A percentile compares a stretch with the other conserved stretches of the same genome.
These are phyloP conservation scores for Pisolithus orientalis DNA, from an alignment of 768 basidiomycete species.

Conservation along the genomic window DNA sequence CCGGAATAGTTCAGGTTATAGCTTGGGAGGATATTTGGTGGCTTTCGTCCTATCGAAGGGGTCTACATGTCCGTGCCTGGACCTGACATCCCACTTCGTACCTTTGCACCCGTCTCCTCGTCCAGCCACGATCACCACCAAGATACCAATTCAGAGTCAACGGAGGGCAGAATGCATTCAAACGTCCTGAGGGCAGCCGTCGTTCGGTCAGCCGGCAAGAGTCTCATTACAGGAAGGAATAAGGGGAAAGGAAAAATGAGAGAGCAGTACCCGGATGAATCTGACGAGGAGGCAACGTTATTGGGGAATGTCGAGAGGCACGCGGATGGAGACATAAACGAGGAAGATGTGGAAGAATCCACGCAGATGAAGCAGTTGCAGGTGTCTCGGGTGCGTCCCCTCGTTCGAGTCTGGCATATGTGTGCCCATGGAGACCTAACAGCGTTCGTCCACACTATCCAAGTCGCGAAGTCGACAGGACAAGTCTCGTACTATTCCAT, in stretches of 20 bases:
- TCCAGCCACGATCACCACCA: conserved; percentile 24
- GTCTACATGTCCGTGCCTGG: conserved; percentile 34
- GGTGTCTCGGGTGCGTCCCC: conserved; percentile 10
- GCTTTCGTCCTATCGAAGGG: neutral
- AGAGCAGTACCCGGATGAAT: conserved; percentile 57
- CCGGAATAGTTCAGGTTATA: neutral
- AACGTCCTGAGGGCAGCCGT: conserved; percentile 29
- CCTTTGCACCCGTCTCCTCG: conserved; percentile 49
- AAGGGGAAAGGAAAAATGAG: conserved; percentile 39
- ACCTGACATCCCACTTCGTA: conserved; percentile 70
- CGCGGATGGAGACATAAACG: conserved; percentile 33
- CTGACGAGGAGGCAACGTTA: conserved; percentile 55
- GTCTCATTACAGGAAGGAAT: conserved; percentile 9
- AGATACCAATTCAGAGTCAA: neutral
- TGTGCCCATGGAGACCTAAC: neutral
- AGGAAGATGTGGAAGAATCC: conserved; percentile 26
- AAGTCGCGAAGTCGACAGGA: conserved; percentile 39
- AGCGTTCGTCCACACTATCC: conserved; percentile 19
- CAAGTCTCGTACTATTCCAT: conserved; percentile 72
- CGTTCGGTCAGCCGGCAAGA: conserved; percentile 18
- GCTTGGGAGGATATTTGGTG: neutral
- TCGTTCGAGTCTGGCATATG: neutral
- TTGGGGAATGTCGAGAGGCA: conserved; percentile 34
- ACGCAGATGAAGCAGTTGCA: conserved; percentile 21
- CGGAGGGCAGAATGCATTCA: conserved; percentile 22